A percentile compares a stretch with the other conserved stretches of the same genome.
Conservation (phyloP, 1,284 basidiomycete species). For the Ganoderma meredithae region DNA sequence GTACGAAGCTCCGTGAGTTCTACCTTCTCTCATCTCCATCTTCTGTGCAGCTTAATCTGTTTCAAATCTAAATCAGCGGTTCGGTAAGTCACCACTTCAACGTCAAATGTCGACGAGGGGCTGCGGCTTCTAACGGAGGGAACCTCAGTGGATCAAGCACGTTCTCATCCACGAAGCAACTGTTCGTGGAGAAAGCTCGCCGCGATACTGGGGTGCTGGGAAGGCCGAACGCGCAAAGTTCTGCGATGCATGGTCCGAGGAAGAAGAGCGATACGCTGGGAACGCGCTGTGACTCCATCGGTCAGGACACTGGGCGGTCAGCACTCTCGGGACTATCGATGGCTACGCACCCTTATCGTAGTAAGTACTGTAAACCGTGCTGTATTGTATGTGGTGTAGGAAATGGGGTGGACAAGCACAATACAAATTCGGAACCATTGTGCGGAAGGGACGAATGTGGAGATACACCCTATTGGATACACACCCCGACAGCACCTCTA, state of each 20-base stretch:
- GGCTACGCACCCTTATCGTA: slow-evolving; percentile 9
- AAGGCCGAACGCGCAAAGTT: slow-evolving; percentile 62
- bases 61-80: slow-evolving; percentile 13
- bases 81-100: slow-evolving; percentile 18
- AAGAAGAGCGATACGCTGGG: slow-evolving; percentile 48
- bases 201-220: slow-evolving; percentile 61
- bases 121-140: background rate
- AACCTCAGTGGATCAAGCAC: slow-evolving; percentile 59
- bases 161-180: slow-evolving; percentile 66
- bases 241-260: slow-evolving; percentile 60
- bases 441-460: slow-evolving; percentile 20
- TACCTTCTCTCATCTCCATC: slow-evolving; percentile 7
- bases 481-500: slow-evolving; percentile 26
- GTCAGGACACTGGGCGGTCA: background rate
- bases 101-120: background rate
- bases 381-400: slow-evolving; percentile 26
- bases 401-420: slow-evolving; percentile 27
- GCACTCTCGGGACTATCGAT: slow-evolving; percentile 1
- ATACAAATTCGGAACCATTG: slow-evolving; percentile 22
- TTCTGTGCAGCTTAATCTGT: slow-evolving; percentile 19
- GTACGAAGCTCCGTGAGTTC: slow-evolving; percentile 90
- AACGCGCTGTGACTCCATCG: slow-evolving; percentile 20
- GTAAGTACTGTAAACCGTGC: slow-evolving; percentile 26
- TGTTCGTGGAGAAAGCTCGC: slow-evolving; percentile 55
- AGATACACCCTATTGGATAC: slow-evolving; percentile 32